Conservation (phyloP, 768 basidiomycete species). For the Boletus pseudo-olivaceus region DNA sequence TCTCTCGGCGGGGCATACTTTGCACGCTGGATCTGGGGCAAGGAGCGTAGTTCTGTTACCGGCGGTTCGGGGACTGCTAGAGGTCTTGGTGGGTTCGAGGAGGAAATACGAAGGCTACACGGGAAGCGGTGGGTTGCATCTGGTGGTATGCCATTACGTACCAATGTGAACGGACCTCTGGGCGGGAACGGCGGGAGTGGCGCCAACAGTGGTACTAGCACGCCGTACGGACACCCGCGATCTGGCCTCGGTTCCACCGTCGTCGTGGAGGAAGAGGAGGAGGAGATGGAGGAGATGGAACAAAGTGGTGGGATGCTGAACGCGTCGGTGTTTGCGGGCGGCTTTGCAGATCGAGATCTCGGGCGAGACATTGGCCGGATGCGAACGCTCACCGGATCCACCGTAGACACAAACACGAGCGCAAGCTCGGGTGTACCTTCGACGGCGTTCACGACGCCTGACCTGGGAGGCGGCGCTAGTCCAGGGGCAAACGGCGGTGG, state of each 20-base stretch:
- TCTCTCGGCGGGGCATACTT: constrained; percentile 74
- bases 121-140: constrained; percentile 72
- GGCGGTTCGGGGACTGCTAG: constrained; percentile 31
- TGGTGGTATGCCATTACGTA: constrained; percentile 55
- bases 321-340: constrained; percentile 33
- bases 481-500: constrained; percentile 32
- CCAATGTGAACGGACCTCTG: constrained; percentile 49
- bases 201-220: constrained; percentile 64
- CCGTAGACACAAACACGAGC: constrained; percentile 32
- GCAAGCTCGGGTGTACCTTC: constrained; percentile 40
- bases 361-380: constrained; percentile 39
- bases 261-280: constrained; percentile 74
- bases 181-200: constrained; percentile 41
- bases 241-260: constrained; percentile 51
- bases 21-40: constrained; percentile 84
- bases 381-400: constrained; percentile 55
- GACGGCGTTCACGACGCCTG: constrained; percentile 61
- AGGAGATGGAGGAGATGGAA: constrained; percentile 62
- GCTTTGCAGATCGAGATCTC: constrained; percentile 41
- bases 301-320: constrained; percentile 25
- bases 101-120: constrained; percentile 69
- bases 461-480: constrained; percentile 38
- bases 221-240: constrained; percentile 56
- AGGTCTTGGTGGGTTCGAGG: constrained; percentile 66
- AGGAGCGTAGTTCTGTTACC: constrained; percentile 41